These are phyloP conservation scores for Pythium brassicae DNA, from an alignment of 352 stramenopile genomes.

Conservation along the genomic window DNA sequence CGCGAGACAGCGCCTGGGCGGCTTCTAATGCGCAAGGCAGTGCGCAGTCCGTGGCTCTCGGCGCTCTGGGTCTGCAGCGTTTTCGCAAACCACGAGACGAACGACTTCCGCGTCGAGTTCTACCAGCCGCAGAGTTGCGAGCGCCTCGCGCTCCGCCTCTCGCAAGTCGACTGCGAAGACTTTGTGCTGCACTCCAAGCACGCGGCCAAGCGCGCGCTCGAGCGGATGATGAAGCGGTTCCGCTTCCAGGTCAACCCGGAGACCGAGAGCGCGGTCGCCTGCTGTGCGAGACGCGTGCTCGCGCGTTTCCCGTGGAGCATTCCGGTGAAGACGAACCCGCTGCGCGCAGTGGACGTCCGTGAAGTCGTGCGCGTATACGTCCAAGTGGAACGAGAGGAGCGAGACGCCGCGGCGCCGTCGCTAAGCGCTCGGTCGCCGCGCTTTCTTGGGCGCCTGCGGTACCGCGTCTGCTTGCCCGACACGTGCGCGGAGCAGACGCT, in stretches of 20 bases:
- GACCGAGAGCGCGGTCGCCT: constrained; percentile 1
- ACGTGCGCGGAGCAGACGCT: constrained; percentile 51
- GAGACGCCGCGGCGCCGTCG: constrained; percentile 1
- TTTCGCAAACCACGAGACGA: constrained; percentile 14
- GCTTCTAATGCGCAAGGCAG: constrained; percentile 26
- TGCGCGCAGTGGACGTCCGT: constrained; percentile 36
- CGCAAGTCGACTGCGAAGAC: constrained; percentile 25
- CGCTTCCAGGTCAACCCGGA: constrained; percentile 21
- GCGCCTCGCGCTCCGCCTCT: constrained; percentile 10
- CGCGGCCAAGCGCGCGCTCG: constrained; percentile 2
- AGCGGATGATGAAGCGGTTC: constrained; percentile 20
- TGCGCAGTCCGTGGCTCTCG: constrained; percentile 21
- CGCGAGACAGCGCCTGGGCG: constrained; percentile 23
- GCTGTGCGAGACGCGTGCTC: constrained; percentile 21
- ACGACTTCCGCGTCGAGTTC: constrained; percentile 26
- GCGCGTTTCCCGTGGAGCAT: constrained; percentile 42
- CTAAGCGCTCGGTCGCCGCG: background rate
- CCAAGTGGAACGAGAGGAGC: constrained; percentile 43
- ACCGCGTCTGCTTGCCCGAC: constrained; percentile 44
- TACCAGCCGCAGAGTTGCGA: constrained; percentile 36
- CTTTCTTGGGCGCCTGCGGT: constrained; percentile 15
- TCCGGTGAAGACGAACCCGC: constrained; percentile 23
- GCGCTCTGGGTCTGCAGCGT: constrained; percentile 36
- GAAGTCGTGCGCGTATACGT: constrained; percentile 41
- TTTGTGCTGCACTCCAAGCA: constrained; percentile 14